These are phyloP conservation scores for Eucalyptus curtisii DNA, from an alignment of 345 rosid species.

Conservation along the genomic window DNA sequence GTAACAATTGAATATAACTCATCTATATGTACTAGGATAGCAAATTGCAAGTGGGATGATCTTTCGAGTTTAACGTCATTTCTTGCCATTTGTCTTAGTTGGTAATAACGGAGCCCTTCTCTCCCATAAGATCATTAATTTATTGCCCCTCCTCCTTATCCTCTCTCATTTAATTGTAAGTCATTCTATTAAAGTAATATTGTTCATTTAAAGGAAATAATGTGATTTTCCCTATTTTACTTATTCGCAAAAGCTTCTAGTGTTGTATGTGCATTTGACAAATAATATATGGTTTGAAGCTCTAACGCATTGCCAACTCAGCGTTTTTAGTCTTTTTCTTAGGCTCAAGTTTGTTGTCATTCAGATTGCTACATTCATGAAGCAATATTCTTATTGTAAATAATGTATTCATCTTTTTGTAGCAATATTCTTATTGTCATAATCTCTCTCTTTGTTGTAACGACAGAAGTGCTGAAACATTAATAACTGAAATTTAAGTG, in stretches of 20 bases:
- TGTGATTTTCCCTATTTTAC: neutral
- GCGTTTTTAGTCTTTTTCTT: neutral
- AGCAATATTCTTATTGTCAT: neutral
- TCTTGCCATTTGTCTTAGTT: neutral
- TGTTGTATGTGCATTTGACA: neutral
- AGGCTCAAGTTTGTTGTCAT: neutral
- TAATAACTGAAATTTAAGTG: neutral
- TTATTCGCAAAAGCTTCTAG: too few species aligned
- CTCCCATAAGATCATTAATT: too few species aligned
- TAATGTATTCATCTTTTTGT: neutral
- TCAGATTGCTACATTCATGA: neutral
- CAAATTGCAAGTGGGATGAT: neutral
- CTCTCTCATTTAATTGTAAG: neutral
- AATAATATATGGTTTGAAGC: neutral
- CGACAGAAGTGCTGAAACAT: neutral
- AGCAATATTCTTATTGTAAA: neutral
- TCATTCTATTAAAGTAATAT: neutral
- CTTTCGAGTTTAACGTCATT: neutral
- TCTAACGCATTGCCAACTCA: neutral
- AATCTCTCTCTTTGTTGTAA: neutral
- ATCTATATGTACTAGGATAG: neutral
- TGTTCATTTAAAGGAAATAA: neutral
- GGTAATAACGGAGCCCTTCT: too few species aligned
- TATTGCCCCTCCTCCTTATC: neutral
- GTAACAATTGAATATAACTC: neutral